These are phyloP conservation scores for Candida qinlingensis DNA, from an alignment of 805 yeast species.

Conservation along the genomic window DNA sequence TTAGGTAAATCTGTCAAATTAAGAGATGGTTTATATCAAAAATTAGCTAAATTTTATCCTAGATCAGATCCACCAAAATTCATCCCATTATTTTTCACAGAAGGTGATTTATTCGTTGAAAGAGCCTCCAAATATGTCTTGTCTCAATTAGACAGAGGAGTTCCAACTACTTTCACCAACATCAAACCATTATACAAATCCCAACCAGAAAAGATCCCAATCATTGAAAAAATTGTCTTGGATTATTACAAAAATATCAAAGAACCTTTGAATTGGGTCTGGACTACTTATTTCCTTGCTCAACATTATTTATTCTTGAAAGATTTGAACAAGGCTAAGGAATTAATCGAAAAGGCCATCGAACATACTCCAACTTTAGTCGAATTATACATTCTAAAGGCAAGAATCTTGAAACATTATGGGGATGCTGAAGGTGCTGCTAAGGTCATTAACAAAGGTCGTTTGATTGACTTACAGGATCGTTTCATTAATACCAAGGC, in stretches of 20 bases:
- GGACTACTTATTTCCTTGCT: conserved; percentile 76
- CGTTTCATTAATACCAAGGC: conserved; percentile 87
- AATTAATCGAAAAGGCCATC: conserved; percentile 56
- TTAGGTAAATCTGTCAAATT: conserved; percentile 38
- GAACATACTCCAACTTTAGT: conserved; percentile 77
- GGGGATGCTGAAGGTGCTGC: conserved; percentile 64
- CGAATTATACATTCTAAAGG: conserved; percentile 76
- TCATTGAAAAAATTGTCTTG: conserved; percentile 48
- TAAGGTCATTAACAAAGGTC: conserved; percentile 59
- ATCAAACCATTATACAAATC: conserved; percentile 69
- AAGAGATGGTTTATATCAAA: conserved; percentile 58
- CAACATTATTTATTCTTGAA: conserved; percentile 65
- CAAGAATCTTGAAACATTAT: conserved; percentile 68
- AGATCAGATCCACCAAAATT: conserved; percentile 74
- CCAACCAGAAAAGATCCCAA: conserved; percentile 29
- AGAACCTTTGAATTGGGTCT: conserved; percentile 36
- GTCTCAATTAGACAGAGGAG: conserved; percentile 67
- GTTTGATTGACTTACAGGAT: conserved; percentile 80
- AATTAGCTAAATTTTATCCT: conserved; percentile 68
- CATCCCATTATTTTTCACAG: conserved; percentile 70
- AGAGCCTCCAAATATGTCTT: conserved; percentile 51
- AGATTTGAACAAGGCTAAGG: conserved; percentile 48
- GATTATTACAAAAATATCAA: conserved; percentile 33
- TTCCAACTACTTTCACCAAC: conserved; percentile 85
- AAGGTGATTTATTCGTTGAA: conserved; percentile 44